These are phyloP conservation scores for Pisolithus thermaeus DNA, from an alignment of 1,284 basidiomycete genomes.

Conservation along the genomic window DNA sequence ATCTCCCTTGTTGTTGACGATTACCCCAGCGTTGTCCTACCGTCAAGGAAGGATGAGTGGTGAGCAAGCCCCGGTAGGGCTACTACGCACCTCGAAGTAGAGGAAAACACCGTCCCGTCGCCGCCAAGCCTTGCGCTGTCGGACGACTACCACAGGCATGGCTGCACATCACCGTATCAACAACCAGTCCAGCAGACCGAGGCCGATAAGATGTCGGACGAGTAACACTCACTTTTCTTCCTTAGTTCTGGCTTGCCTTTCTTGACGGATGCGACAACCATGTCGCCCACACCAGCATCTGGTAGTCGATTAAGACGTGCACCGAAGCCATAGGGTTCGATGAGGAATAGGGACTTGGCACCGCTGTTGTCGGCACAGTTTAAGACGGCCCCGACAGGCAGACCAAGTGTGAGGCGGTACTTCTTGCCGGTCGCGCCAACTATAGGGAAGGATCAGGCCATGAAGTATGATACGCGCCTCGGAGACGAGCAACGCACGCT, in stretches of 20 bases:
- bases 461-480: not conserved
- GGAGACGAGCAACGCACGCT: slow-evolving; percentile 5
- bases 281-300: slow-evolving; percentile 97
- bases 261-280: slow-evolving; percentile 99
- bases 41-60: not conserved
- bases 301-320: slow-evolving; percentile 96
- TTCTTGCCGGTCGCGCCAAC: slow-evolving; percentile 77
- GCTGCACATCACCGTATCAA: slow-evolving; percentile 45
- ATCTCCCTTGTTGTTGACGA: slow-evolving; percentile 99
- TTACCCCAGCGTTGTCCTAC: slow-evolving; percentile 70
- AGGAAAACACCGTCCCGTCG: slow-evolving; percentile 98
- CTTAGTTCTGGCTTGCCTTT: slow-evolving; percentile 99
- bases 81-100: slow-evolving; percentile 80
- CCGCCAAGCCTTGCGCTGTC: slow-evolving; percentile 98
- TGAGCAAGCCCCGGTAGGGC: not conserved
- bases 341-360: slow-evolving; percentile 92
- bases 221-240: slow-evolving; percentile 85
- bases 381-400: slow-evolving; percentile 97
- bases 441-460: slow-evolving; percentile 6
- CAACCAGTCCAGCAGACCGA: not conserved
- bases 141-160: slow-evolving; percentile 95
- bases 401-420: slow-evolving; percentile 95
- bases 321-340: slow-evolving; percentile 91
- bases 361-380: slow-evolving; percentile 99
- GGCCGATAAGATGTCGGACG: too few species aligned